Conservation (phyloP, 2,329 filamentous ascomycete species). For the Metarhizium anisopliae region DNA sequence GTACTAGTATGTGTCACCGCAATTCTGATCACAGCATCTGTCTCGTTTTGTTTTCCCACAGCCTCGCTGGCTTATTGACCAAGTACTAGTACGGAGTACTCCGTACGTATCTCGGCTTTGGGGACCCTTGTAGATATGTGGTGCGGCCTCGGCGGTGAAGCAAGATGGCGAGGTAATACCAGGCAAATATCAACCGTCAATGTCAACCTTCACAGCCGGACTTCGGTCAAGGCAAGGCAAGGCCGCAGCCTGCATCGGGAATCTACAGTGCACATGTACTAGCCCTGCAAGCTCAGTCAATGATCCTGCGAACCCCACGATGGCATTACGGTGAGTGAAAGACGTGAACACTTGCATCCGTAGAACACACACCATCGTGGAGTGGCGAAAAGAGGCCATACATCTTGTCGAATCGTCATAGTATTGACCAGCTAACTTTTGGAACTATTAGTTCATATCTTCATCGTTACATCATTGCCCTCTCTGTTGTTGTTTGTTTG, state of each 20-base stretch:
- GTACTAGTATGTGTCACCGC: background rate
- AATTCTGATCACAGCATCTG: background rate
- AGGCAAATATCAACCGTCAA: background rate
- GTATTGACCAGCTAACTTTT: background rate
- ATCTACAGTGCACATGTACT: background rate
- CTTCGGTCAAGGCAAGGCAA: background rate
- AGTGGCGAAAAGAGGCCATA: too few species aligned
- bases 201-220: background rate
- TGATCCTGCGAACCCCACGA: background rate
- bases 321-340: background rate
- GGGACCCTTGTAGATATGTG: background rate
- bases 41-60: background rate
- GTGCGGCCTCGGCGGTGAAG: slow-evolving; percentile 8
- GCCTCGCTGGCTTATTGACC: too few species aligned
- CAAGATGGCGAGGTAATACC: background rate
- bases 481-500: background rate
- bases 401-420: background rate
- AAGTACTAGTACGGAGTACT: too few species aligned
- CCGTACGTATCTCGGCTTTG: background rate
- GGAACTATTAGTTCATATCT: too few species aligned
- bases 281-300: background rate
- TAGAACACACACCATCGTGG: background rate
- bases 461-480: background rate
- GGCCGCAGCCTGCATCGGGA: background rate
- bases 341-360: background rate